Conservation (phyloP, 371 early-diverging fungal species). For the Fennellomyces sp. region DNA sequence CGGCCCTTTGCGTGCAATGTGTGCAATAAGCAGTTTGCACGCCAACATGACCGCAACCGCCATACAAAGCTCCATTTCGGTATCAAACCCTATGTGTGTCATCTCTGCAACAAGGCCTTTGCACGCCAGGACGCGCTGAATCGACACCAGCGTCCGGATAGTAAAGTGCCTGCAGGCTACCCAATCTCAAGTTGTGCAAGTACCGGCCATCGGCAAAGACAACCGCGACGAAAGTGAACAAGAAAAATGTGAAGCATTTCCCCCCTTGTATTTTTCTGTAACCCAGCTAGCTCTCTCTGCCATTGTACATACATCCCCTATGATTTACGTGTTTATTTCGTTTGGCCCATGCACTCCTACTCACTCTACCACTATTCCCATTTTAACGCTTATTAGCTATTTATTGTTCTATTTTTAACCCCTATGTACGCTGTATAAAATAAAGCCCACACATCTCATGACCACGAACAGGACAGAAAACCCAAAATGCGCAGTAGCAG, state of each 20-base stretch:
- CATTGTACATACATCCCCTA: no score
- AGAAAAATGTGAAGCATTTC: not conserved
- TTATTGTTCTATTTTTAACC: slow-evolving; percentile 4
- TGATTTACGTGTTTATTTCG: no score
- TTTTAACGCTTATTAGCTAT: not conserved
- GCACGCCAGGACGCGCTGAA: slow-evolving; percentile 79
- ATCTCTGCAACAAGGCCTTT: slow-evolving; percentile 71
- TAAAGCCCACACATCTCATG: not conserved
- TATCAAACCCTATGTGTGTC: slow-evolving; percentile 65
- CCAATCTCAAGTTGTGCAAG: slow-evolving; percentile 1
- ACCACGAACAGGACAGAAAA: not conserved
- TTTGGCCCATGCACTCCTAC: no score
- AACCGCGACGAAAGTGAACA: not conserved
- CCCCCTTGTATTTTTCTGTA: not conserved
- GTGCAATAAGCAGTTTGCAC: slow-evolving; percentile 67
- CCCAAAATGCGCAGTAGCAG: not conserved
- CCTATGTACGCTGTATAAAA: not conserved
- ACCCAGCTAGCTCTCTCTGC: not conserved
- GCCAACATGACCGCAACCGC: slow-evolving; percentile 83
- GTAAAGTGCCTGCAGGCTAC: not conserved
- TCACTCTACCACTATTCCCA: no score
- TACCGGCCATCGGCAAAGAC: slow-evolving; percentile 4
- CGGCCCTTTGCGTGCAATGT: slow-evolving; percentile 70
- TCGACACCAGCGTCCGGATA: slow-evolving; percentile 43
- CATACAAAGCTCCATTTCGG: slow-evolving; percentile 75